Evolutionary conservation across 2,329 filamentous ascomycete species (phyloP).

Genomic region (Hymenoscyphus linearis): DNA sequence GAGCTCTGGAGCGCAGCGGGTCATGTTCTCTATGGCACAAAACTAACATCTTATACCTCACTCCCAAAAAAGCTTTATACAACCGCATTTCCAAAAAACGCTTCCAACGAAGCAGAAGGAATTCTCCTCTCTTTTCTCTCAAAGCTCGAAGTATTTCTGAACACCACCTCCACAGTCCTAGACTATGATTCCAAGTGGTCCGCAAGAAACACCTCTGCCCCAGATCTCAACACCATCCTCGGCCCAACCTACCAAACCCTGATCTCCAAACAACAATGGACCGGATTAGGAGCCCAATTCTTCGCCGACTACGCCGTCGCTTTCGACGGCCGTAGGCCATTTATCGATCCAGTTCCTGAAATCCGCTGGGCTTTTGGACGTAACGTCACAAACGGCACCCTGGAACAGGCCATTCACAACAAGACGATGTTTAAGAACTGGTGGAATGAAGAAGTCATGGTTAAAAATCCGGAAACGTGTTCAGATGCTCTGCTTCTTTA

Average conservation of each 20-base stretch:
- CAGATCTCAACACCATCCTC: constrained; percentile 32
- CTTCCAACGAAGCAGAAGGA: constrained; percentile 31
- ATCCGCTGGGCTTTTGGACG: constrained; percentile 42
- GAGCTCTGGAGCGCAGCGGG: constrained; percentile 36
- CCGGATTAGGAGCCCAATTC: constrained; percentile 40
- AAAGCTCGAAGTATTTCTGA: constrained; percentile 38
- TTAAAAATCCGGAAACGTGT: constrained; percentile 38
- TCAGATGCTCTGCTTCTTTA: constrained; percentile 41
- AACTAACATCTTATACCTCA: constrained; percentile 32
- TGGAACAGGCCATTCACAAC: constrained; percentile 40
- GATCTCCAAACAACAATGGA: constrained; percentile 41
- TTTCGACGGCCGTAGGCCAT: constrained; percentile 40
- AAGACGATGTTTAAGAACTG: constrained; percentile 41
- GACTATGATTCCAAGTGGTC: constrained; percentile 3
- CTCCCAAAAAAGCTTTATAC: constrained; percentile 38
- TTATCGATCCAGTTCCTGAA: constrained; percentile 43
- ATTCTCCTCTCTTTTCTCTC: constrained; percentile 37
- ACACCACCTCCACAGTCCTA: constrained; percentile 21
- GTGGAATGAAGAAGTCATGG: constrained; percentile 41
- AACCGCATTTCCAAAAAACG: constrained; percentile 36
- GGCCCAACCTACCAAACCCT: constrained; percentile 40
- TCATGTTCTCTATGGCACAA: constrained; percentile 40
- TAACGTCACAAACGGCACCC: constrained; percentile 25
- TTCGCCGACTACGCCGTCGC: constrained; percentile 41
- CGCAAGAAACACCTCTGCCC: constrained; percentile 24